These are phyloP conservation scores for Schizopora paradoxa DNA, from an alignment of 1,284 basidiomycete genomes.

Conservation along the genomic window DNA sequence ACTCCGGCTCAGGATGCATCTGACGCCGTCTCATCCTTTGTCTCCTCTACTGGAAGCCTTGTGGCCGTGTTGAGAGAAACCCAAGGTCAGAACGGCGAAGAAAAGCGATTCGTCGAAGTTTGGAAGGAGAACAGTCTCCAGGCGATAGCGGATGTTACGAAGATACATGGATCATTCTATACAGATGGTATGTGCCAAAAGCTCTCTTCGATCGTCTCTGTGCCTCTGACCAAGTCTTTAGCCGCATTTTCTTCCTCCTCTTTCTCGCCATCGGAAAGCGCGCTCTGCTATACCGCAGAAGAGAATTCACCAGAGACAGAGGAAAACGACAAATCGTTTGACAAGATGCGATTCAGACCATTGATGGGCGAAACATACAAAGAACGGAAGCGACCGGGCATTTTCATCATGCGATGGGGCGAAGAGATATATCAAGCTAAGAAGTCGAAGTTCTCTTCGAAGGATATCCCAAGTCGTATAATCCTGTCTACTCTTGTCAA, in stretches of 20 bases:
- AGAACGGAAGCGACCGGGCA: slow-evolving; percentile 43
- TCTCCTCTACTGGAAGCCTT: slow-evolving; percentile 40
- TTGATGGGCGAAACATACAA: slow-evolving; percentile 50
- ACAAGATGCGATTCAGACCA: slow-evolving; percentile 48
- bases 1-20: slow-evolving; percentile 35
- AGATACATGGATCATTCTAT: slow-evolving; percentile 55
- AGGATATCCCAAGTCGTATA: neutral
- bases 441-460: neutral
- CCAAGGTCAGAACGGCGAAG: slow-evolving; percentile 21
- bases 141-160: slow-evolving; percentile 49
- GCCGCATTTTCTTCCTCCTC: slow-evolving; percentile 44
- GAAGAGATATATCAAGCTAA: slow-evolving; percentile 10
- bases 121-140: slow-evolving; percentile 44
- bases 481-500: slow-evolving; percentile 3
- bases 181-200: slow-evolving; percentile 48
- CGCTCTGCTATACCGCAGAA: slow-evolving; percentile 56
- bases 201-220: neutral
- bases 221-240: slow-evolving; percentile 23
- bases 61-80: slow-evolving; percentile 46
- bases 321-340: slow-evolving; percentile 32
- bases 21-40: slow-evolving; percentile 37
- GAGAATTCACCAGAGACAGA: slow-evolving; percentile 37
- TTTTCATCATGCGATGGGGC: slow-evolving; percentile 50
- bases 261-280: slow-evolving; percentile 47
- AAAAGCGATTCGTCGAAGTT: slow-evolving; percentile 54